These are phyloP conservation scores for Trichomonascus vanleenenianus DNA, from an alignment of 805 yeast genomes.

Conservation along the genomic window DNA sequence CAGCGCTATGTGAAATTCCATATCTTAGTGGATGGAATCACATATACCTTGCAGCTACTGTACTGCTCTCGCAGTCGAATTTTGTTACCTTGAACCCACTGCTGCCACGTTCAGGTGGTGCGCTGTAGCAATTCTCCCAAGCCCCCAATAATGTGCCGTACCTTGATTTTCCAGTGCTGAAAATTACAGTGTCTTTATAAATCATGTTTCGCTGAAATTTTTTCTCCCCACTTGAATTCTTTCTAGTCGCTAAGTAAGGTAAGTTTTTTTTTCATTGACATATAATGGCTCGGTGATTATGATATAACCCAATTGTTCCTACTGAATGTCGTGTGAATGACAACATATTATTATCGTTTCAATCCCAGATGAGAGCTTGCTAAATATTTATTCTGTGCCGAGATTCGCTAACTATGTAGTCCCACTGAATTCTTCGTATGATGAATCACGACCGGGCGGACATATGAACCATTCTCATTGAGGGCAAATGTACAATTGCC, in stretches of 20 bases:
- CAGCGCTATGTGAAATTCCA: no score
- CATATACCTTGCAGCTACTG: neutral
- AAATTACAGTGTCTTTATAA: neutral
- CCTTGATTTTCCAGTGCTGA: neutral
- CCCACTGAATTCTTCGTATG: neutral
- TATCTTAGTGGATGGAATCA: no score
- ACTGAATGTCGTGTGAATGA: constrained; percentile 24
- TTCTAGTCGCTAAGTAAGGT: neutral
- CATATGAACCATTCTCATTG: constrained; percentile 16
- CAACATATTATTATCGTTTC: constrained; percentile 17
- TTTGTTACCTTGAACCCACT: no score
- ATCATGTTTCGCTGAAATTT: neutral
- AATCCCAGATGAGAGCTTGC: constrained; percentile 24
- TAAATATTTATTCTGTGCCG: neutral
- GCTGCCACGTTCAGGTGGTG: no score
- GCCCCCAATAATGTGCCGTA: neutral
- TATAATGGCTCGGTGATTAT: neutral
- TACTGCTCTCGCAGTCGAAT: neutral
- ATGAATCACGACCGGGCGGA: constrained; percentile 35
- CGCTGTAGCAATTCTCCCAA: no score
- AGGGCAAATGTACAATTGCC: constrained; percentile 19
- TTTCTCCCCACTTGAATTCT: neutral
- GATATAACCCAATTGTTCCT: constrained; percentile 29
- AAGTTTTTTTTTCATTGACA: neutral
- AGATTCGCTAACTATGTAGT: constrained; percentile 2